Conservation (phyloP, 306 rosid species). For the Corylus americana region DNA sequence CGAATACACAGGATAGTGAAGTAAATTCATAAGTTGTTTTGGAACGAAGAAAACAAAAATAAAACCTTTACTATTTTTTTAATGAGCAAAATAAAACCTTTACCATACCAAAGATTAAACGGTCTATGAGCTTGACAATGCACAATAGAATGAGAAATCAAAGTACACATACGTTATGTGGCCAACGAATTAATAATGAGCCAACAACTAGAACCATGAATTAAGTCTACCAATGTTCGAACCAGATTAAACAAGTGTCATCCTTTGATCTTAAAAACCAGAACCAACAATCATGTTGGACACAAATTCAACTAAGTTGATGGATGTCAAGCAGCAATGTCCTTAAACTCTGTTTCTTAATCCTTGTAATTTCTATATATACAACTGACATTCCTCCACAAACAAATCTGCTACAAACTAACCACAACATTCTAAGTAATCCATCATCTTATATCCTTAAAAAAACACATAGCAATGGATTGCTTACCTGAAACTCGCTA, state of each 20-base stretch:
- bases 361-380: not conserved
- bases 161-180: not conserved
- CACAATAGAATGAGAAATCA: not conserved
- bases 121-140: not conserved
- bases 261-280: not conserved
- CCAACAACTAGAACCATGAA: not conserved
- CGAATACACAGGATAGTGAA: not conserved
- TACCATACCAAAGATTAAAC: not conserved
- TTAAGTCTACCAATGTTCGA: not conserved
- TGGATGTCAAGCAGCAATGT: not conserved
- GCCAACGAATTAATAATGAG: not conserved
- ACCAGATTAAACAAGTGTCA: not conserved
- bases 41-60: not conserved
- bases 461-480: not conserved
- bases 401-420: not conserved
- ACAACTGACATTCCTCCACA: not conserved
- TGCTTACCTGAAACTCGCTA: slow-evolving; percentile 72
- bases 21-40: not conserved
- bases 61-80: not conserved
- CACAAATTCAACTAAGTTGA: not conserved
- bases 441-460: not conserved
- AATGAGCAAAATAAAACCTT: not conserved
- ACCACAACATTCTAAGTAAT: not conserved
- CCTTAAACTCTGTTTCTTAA: not conserved
- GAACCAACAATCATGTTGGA: not conserved